Evolutionary conservation across 495 filamentous ascomycete genomes (phyloP).

Genomic region (Penicillium desertorum): DNA sequence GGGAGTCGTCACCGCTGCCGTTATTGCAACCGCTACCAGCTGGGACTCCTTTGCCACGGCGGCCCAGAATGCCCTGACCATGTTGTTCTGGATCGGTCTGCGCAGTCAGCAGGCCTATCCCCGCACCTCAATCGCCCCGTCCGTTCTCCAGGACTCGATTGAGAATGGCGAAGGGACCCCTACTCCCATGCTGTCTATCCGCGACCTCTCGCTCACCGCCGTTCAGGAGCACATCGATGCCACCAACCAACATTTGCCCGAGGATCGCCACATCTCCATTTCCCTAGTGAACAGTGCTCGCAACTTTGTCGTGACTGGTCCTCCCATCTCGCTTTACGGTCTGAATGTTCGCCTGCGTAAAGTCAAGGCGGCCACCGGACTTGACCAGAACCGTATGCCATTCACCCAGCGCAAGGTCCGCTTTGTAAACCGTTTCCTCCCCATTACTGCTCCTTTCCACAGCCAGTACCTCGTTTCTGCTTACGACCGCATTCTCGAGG

Average conservation of each 20-base stretch:
- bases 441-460: slow-evolving; percentile 97
- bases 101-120: slow-evolving; percentile 98
- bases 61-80: slow-evolving; percentile 74
- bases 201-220: slow-evolving; percentile 78
- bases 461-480: slow-evolving; percentile 86
- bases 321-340: slow-evolving; percentile 92
- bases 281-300: slow-evolving; percentile 95
- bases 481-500: slow-evolving; percentile 74
- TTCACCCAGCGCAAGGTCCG: slow-evolving; percentile 93
- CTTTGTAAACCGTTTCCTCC: slow-evolving; percentile 95
- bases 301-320: slow-evolving; percentile 95
- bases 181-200: slow-evolving; percentile 96
- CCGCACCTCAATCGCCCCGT: slow-evolving; percentile 87
- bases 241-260: slow-evolving; percentile 91
- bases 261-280: slow-evolving; percentile 89
- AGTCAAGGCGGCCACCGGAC: slow-evolving; percentile 92
- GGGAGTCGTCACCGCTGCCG: slow-evolving; percentile 91
- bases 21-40: slow-evolving; percentile 77
- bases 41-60: slow-evolving; percentile 88
- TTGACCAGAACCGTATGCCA: slow-evolving; percentile 93
- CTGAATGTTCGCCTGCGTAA: slow-evolving; percentile 91
- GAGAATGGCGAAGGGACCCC: slow-evolving; percentile 92
- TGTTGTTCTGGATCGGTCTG: slow-evolving; percentile 99
- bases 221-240: slow-evolving; percentile 93
- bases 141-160: slow-evolving; percentile 86